phyloP scores from a whole-genome alignment of 2,329 filamentous ascomycete genomes.

The Cladosporium sp. region DNA sequence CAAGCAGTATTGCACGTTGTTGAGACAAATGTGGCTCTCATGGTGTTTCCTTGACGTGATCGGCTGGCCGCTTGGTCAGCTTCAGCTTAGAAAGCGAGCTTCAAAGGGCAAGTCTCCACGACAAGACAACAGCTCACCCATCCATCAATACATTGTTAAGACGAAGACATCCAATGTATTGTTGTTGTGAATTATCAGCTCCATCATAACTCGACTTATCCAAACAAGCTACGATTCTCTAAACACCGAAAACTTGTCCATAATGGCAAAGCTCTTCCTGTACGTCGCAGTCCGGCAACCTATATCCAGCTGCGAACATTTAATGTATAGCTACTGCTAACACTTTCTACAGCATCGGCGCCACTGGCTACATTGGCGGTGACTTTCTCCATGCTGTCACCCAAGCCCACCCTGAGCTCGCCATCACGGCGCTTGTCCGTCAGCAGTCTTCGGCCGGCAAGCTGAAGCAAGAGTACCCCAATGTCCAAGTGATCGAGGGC shows the following conservation, averaged over 20 bases:
- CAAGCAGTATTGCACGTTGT: too few relatives aligned
- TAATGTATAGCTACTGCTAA: not conserved
- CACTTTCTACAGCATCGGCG: not conserved
- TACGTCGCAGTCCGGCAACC: not conserved
- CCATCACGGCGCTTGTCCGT: slow-evolving; percentile 47
- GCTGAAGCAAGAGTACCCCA: slow-evolving; percentile 43
- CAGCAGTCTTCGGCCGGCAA: slow-evolving; percentile 45
- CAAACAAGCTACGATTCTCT: too few relatives aligned
- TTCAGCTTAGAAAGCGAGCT: too few relatives aligned
- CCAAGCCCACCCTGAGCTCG: slow-evolving; percentile 45
- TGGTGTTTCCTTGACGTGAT: not conserved
- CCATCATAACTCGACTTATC: too few relatives aligned
- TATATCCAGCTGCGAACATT: too few relatives aligned
- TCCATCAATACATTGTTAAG: too few relatives aligned
- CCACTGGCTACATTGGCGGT: slow-evolving; percentile 40
- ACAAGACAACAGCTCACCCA: too few relatives aligned
- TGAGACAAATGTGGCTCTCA: not conserved
- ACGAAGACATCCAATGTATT: too few relatives aligned
- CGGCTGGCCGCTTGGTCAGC: too few relatives aligned
- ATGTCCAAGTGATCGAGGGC: slow-evolving; percentile 49
- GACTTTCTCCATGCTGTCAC: slow-evolving; percentile 42
- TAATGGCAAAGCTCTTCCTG: not conserved
- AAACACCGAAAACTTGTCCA: not conserved
- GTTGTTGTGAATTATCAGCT: too few relatives aligned
- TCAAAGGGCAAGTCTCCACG: too few relatives aligned